These are phyloP conservation scores for Starmerella roubikii DNA, from an alignment of 805 yeast genomes.

Conservation along the genomic window DNA sequence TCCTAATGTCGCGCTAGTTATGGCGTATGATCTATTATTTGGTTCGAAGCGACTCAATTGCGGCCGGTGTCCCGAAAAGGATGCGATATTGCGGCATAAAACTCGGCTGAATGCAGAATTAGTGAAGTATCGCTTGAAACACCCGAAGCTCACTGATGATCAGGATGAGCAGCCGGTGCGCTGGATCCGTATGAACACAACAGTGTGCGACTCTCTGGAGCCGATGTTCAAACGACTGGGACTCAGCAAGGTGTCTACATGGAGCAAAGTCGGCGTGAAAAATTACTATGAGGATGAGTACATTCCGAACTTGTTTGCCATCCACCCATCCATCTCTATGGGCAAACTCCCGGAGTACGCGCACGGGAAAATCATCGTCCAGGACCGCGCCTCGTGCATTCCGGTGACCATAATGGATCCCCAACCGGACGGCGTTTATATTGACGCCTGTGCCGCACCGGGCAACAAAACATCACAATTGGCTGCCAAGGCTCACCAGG, in stretches of 20 bases:
- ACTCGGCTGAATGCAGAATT: constrained; percentile 73
- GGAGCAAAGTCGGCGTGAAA: constrained; percentile 23
- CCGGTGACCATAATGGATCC: constrained; percentile 78
- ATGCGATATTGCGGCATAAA: constrained; percentile 61
- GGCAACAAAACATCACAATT: constrained; percentile 94
- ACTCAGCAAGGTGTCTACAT: constrained; percentile 8
- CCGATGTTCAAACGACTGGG: constrained; percentile 22
- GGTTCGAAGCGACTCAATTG: constrained; percentile 74
- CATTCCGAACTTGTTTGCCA: constrained; percentile 67
- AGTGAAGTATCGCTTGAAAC: constrained; percentile 59
- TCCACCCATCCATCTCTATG: constrained; percentile 61
- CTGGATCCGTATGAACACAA: constrained; percentile 46
- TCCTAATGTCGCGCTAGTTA: constrained; percentile 41
- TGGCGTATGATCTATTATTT: constrained; percentile 71
- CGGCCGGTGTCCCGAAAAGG: constrained; percentile 79
- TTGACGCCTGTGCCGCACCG: constrained; percentile 97
- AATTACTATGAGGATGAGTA: constrained; percentile 48
- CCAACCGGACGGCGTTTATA: constrained; percentile 32
- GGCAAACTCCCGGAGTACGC: constrained; percentile 56
- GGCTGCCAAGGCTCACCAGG: constrained; percentile 45
- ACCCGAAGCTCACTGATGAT: constrained; percentile 26
- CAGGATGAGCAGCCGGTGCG: constrained; percentile 29
- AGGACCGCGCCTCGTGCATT: constrained; percentile 93
- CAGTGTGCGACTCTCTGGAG: constrained; percentile 32
- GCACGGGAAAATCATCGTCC: constrained; percentile 71